Base-by-base conservation (phyloP, 306 rosid species). In the Arachis hypogaea region DNA sequence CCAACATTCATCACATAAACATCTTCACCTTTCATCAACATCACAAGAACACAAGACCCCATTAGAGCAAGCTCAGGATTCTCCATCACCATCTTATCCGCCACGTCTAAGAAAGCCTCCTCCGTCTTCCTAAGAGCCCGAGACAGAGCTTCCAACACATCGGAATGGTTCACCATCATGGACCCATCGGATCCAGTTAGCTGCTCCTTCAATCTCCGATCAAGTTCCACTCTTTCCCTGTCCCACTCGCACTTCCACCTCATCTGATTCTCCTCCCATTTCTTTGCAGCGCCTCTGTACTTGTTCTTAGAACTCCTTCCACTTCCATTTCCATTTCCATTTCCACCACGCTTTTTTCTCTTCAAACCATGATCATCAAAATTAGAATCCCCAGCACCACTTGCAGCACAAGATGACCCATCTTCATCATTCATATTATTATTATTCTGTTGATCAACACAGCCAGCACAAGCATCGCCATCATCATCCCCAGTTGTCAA, bases 11-110 rank as follows among this genome's bases (percentile, higher is more conserved):
- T 84, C 43, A 95, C 93, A 77, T 89, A 95, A 60, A 95, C 93
- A 79, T 95, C 97, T 10, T 92, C 99, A 7, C 99, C 99, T 55
- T 95, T 95, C 98, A 95, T 89, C 50, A 95, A 78, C 97, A 90
- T 95, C 6, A 88, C 99, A n/a, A 95, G 96, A 38, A 92, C 98
- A 83, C 99, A 95, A 1, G 99, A 95, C 63, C 99, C 99, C 99
- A 95, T 95, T 71, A 95, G 79, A 62, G 99, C 99, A 40, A 95
- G 71, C 49, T 92, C 99, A 1, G 99, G 99, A 87, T 92, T 95
- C 73, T 88, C 93, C 83, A 57, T 78, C 0, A 90, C 77, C 95
- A 91, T 92, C 84, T 82, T 86, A 76, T 95, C 98, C 0, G 98
- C 97, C 6, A 87, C 71, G 58, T 92, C 98, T 72, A 95, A 85